Base-by-base conservation (phyloP, 2,329 filamentous ascomycete species). In the Didymella exigua region DNA sequence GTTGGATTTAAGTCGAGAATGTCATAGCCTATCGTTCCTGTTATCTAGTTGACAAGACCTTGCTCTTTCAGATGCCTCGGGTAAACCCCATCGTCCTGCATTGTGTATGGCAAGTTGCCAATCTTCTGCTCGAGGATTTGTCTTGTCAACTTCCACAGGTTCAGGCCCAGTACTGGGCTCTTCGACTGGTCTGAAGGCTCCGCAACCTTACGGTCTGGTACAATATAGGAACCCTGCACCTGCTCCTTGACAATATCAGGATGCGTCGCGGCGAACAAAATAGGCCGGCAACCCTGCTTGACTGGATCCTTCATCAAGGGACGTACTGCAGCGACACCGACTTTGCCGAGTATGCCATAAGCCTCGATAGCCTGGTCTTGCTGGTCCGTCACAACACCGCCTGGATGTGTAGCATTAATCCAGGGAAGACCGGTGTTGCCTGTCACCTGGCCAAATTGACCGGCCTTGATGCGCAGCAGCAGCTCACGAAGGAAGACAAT, bases 251-350 rank as follows among this genome's bases (percentile, higher is more conserved):
- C 71, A 1, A 83, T 67, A 46, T 79, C 77, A 14, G 72, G 66
- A 48, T 75, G 78, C 3, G 80, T 80, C 0, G 78, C 75, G 4
- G 80, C 80, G 60, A 81, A 83, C 26, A 83, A 54, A 11, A 77
- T 79, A 2, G 78, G 60, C 16, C 80, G 69, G 57, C 80, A 82
- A 0, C 80, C 80, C 48, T 79, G 54, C 21, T 78, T 74, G 0
- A 82, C 69, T 0, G 79, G 78, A 56, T 82, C 78, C 53, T 80
- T 81, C 77, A 83, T 76, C 54, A 83, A 78, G 1, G 79, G 80
- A 27, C 74, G 63, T 2, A 76, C 66, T 2, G 69, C 74, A 43
- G 71, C 75, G 9, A 80, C 78, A 2, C 77, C 78, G 29, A 81
- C 62, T 50, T 78, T 79, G 14, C 79, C 79, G 1, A 80, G 56